Percentiles rank a stretch among this genome's conserved stretches.
Evolutionary conservation across 345 rosid genomes (phyloP).

Genomic region (Gynandropsis gynandra): DNA sequence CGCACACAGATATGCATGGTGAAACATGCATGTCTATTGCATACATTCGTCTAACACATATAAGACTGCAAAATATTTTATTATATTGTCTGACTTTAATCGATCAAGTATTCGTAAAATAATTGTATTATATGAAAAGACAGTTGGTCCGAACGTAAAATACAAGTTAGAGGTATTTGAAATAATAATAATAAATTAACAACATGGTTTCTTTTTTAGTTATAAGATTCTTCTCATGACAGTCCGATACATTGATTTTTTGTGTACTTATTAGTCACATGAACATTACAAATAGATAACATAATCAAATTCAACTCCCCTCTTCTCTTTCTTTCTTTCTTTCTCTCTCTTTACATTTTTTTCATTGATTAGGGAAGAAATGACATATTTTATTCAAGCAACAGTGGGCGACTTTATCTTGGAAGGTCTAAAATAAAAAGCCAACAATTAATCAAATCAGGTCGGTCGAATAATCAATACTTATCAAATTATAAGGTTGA

Average conservation of each 20-base stretch:
- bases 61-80: too few species aligned
- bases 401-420: constrained; percentile 31
- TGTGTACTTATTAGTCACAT: constrained; percentile 27
- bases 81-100: too few species aligned
- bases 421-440: constrained; percentile 18
- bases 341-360: constrained; percentile 19
- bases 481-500: constrained; percentile 29
- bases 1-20: too few species aligned
- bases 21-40: too few species aligned
- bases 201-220: constrained; percentile 19
- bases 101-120: constrained; percentile 6
- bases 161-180: constrained; percentile 17
- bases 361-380: constrained; percentile 4
- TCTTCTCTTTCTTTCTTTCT: too few species aligned
- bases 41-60: too few species aligned
- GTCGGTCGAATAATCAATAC: constrained; percentile 31
- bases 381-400: constrained; percentile 16
- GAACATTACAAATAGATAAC: constrained; percentile 28
- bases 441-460: constrained; percentile 28
- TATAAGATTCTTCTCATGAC: constrained; percentile 23
- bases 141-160: constrained; percentile 24
- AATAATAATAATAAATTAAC: constrained; percentile 8
- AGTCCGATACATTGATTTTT: constrained; percentile 16
- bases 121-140: constrained; percentile 14
- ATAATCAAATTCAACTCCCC: constrained; percentile 30